Conservation (phyloP, 2,329 filamentous ascomycete genomes). For the Colletotrichum chrysophilum region DNA sequence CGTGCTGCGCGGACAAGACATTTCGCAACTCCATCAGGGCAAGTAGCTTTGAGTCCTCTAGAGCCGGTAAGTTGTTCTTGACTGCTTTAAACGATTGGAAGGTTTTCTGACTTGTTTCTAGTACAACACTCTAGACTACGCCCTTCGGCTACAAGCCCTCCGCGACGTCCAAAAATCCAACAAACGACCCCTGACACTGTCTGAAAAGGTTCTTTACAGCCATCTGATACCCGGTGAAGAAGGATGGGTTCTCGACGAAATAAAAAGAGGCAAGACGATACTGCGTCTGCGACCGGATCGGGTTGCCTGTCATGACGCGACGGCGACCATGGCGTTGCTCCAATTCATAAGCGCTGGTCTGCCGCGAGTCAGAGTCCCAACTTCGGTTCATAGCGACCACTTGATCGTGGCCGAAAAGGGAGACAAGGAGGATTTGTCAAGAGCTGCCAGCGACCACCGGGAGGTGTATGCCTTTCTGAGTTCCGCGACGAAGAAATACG, state of each 20-base stretch:
- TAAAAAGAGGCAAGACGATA: constrained; percentile 41
- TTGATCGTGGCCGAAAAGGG: constrained; percentile 37
- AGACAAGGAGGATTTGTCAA: constrained; percentile 31
- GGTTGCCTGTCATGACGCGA: constrained; percentile 47
- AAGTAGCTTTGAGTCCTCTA: constrained; percentile 25
- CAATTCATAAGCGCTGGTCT: constrained; percentile 47
- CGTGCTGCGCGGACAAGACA: neutral
- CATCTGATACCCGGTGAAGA: constrained; percentile 35
- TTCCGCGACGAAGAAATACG: constrained; percentile 48
- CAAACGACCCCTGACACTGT: constrained; percentile 35
- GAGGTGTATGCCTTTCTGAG: constrained; percentile 44
- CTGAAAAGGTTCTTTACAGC: constrained; percentile 44
- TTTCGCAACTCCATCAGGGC: neutral
- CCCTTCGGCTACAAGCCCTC: constrained; percentile 17
- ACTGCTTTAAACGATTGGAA: neutral
- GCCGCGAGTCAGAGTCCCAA: constrained; percentile 39
- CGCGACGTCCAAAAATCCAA: constrained; percentile 15
- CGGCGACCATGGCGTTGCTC: constrained; percentile 45
- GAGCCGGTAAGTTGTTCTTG: constrained; percentile 14
- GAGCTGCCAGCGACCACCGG: constrained; percentile 31
- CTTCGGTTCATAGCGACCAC: constrained; percentile 45
- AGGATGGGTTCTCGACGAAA: constrained; percentile 28
- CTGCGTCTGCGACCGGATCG: constrained; percentile 40
- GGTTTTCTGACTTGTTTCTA: neutral
- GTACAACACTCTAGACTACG: constrained; percentile 26